Conservation (phyloP, 2,329 filamentous ascomycete species). For the Calonectria hawksworthii region DNA sequence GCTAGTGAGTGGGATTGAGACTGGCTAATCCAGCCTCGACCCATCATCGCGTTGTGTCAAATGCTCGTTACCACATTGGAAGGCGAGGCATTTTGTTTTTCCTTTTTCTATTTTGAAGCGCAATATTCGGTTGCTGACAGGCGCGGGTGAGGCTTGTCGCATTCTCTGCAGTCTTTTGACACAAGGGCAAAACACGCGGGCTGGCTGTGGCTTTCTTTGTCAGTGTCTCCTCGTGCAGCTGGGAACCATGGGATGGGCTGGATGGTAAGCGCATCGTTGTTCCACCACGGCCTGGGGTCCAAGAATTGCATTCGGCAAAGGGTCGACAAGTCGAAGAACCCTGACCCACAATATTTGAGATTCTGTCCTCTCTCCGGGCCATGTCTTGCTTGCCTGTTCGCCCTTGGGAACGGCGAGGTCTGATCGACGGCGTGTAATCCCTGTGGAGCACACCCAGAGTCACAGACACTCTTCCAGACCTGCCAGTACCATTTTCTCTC, state of each 20-base stretch:
- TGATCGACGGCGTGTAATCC: constrained; percentile 41
- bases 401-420: constrained; percentile 43
- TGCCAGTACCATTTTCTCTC: constrained; percentile 29
- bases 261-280: constrained; percentile 11
- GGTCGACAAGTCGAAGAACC: constrained; percentile 35
- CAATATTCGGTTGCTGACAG: background rate
- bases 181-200: constrained; percentile 6
- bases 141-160: background rate
- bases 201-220: constrained; percentile 4
- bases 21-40: background rate
- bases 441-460: constrained; percentile 20
- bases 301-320: constrained; percentile 39
- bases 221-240: constrained; percentile 20
- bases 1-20: background rate
- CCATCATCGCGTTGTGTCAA: background rate
- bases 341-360: constrained; percentile 33
- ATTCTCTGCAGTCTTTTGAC: background rate
- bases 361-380: constrained; percentile 28
- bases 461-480: constrained; percentile 28
- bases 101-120: background rate
- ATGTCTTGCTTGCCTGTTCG: constrained; percentile 38
- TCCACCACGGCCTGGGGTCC: constrained; percentile 34
- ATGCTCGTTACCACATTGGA: background rate
- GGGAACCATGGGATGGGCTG: constrained; percentile 7
- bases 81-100: background rate